These are phyloP conservation scores for Selenicereus undatus DNA, from an alignment of 148 eudicot species.

Conservation along the genomic window DNA sequence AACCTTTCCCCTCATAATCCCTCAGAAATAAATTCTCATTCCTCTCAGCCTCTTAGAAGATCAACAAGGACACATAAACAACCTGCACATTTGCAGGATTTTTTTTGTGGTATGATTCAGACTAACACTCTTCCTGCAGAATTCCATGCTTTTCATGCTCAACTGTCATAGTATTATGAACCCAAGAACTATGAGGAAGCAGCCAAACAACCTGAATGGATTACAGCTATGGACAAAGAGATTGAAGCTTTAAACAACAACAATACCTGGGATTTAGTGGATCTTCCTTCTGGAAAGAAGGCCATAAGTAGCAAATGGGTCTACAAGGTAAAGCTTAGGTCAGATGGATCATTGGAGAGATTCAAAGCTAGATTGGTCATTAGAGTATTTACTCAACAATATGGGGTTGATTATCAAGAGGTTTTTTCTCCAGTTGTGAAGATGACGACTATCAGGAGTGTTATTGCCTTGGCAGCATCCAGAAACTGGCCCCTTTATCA, in stretches of 20 bases:
- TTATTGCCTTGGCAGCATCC: background rate
- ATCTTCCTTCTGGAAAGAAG: background rate
- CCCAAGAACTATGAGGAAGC: background rate
- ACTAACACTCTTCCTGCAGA: no score
- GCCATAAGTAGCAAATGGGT: background rate
- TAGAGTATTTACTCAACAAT: no score
- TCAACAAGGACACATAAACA: background rate
- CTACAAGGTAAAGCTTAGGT: background rate
- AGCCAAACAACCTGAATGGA: background rate
- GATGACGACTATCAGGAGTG: background rate
- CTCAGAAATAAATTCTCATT: no score
- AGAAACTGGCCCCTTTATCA: background rate
- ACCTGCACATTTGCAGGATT: background rate
- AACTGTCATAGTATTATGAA: no score
- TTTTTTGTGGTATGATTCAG: no score
- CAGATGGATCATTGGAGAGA: background rate
- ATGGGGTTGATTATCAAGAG: no score
- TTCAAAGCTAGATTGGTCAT: no score
- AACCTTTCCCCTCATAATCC: background rate
- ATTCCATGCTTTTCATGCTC: no score
- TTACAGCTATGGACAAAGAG: background rate
- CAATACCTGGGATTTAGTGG: background rate
- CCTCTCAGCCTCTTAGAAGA: background rate
- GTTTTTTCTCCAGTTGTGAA: background rate
- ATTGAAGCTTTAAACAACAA: background rate